These are phyloP conservation scores for Aureobasidium sp. DNA, from an alignment of 2,329 filamentous ascomycete species.

Conservation along the genomic window DNA sequence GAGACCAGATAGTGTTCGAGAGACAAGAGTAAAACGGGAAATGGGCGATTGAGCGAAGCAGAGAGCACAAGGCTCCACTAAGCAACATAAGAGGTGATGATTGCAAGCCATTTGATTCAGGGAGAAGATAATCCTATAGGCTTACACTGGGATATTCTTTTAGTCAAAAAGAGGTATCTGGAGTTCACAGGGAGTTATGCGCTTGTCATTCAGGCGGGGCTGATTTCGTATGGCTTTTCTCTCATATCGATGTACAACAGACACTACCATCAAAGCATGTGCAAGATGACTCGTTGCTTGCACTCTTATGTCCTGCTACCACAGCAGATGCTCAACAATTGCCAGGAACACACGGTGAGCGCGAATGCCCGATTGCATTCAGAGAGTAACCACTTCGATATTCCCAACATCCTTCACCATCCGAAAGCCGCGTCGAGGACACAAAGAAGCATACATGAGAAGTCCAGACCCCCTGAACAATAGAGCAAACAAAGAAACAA, in stretches of 20 bases:
- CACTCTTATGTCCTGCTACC: neutral
- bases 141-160: neutral
- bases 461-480: neutral
- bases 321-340: neutral
- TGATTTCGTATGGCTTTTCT: neutral
- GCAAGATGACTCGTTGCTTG: neutral
- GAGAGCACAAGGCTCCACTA: neutral
- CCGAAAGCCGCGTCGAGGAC: neutral
- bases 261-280: neutral
- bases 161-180: neutral
- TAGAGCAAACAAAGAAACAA: neutral
- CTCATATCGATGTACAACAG: neutral
- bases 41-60: neutral
- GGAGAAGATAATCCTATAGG: neutral
- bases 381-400: no score
- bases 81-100: neutral
- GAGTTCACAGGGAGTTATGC: neutral
- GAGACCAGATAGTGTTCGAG: constrained; percentile 20
- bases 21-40: neutral
- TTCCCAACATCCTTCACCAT: no score
- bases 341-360: neutral
- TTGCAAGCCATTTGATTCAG: neutral
- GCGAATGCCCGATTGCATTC: neutral
- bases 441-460: neutral
- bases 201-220: neutral